Base-by-base conservation (phyloP, 441 rosid genomes). In the Populus hybrid region DNA sequence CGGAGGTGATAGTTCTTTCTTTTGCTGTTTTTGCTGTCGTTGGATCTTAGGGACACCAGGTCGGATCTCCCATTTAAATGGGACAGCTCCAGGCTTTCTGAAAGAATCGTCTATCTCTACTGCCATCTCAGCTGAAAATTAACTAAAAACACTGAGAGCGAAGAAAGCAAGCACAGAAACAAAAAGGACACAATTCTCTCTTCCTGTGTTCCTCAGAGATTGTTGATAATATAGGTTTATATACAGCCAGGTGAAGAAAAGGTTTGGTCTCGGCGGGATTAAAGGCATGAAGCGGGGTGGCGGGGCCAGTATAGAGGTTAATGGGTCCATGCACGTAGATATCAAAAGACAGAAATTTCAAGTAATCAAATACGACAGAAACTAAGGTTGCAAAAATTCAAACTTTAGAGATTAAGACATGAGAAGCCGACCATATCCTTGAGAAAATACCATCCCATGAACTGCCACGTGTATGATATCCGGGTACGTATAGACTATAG, bases 41-140 rank as follows among this genome's bases (percentile, higher is more conserved):
- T 85, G 91, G 88, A 81, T 82, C 80, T 91, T 93, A 80, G 99
- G 99, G 4, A 95, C 95, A 18, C 99, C 99, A 67, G 99, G 98
- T 73, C 99, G 95, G 87, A 92, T 82, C 91, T 95, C 99, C 99
- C 98, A 95, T 77, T 93, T 93, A 82, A 95, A 95, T 12, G 99
- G 99, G 64, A 93, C 72, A 0, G 93, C 80, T 71, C 98, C 99
- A 2, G 96, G 92, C 76, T 89, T 88, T 80, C 70, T 90, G 87
- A 89, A 93, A 14, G 95, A 92, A 24, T 95, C 97, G 5, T 93
- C 94, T 16, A 88, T 54, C 0, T 84, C 76, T 95, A 90, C 87
- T 18, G 63, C 54, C 23, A 80, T 75, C 79, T 36, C 61, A 2
- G 12, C 11, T 46, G 14, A 6, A 28, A 40, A 21, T 23, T 23